Evolutionary conservation across 2,329 filamentous ascomycete species (phyloP).

Genomic region (Colletotrichum costaricense): DNA sequence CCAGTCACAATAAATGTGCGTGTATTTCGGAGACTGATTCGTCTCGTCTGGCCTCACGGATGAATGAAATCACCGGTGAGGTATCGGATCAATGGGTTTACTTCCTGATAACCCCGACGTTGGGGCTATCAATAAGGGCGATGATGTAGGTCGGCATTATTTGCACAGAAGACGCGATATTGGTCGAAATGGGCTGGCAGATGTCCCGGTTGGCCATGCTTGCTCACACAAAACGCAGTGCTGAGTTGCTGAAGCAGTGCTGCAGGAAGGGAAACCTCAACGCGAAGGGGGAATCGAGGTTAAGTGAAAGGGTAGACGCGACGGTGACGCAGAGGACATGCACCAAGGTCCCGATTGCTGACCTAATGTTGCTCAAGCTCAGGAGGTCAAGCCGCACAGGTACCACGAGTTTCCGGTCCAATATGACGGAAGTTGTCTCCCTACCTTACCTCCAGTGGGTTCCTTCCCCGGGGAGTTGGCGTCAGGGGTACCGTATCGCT

Average conservation of each 20-base stretch:
- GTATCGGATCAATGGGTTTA: constrained; percentile 46
- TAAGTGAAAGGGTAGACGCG: constrained; percentile 2
- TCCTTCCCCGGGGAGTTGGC: constrained; percentile 11
- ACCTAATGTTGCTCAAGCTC: constrained; percentile 15
- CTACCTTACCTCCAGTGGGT: constrained; percentile 2
- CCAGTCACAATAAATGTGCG: not conserved
- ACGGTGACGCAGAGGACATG: constrained; percentile 27
- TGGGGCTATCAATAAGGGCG: constrained; percentile 58
- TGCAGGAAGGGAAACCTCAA: not conserved
- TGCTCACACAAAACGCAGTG: constrained; percentile 1
- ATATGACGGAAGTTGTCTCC: not conserved
- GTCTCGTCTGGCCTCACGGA: constrained; percentile 8
- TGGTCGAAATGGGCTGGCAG: not conserved
- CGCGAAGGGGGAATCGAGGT: not conserved
- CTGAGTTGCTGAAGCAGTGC: not conserved
- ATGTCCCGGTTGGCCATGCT: constrained; percentile 3
- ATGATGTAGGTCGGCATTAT: constrained; percentile 38
- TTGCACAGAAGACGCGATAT: constrained; percentile 8
- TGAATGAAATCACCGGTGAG: constrained; percentile 40
- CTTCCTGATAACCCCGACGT: constrained; percentile 59
- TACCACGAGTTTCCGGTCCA: not conserved
- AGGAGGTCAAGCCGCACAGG: not conserved
- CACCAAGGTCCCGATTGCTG: constrained; percentile 16
- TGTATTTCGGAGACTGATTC: not conserved
- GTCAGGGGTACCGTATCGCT: constrained; percentile 10